A percentile compares a stretch with the other conserved stretches of the same genome.
Conservation (phyloP, 2,329 filamentous ascomycete species). For the Penicillium sp. region DNA sequence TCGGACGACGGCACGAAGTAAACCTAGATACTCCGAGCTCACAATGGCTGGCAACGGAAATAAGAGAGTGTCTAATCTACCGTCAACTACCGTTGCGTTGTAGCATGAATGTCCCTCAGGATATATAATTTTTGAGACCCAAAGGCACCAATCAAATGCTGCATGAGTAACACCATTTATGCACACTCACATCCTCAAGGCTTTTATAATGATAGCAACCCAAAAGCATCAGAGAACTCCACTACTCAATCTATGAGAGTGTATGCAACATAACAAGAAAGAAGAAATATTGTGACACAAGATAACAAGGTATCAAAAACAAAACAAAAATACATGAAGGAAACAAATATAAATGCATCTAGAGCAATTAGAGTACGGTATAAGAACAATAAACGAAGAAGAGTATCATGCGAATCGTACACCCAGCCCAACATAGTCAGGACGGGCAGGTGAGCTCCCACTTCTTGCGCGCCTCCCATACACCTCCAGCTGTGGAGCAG, state of each 20-base stretch:
- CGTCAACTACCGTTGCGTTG: no score
- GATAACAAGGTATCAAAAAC: neutral
- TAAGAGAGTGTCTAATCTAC: no score
- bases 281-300: neutral
- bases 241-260: neutral
- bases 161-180: neutral
- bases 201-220: neutral
- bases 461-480: slow-evolving; percentile 28
- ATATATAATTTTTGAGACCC: neutral
- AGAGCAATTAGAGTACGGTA: slow-evolving; percentile 3
- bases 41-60: no score
- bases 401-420: slow-evolving; percentile 12
- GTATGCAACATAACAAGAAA: neutral
- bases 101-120: neutral
- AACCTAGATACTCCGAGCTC: no score
- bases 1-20: no score
- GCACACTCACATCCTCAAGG: neutral
- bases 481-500: slow-evolving; percentile 13
- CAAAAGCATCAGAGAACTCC: neutral
- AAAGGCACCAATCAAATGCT: neutral
- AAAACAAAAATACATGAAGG: neutral
- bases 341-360: neutral
- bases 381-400: neutral
- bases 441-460: slow-evolving; percentile 33
- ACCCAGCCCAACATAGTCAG: slow-evolving; percentile 24